Evolutionary conservation across 1,284 basidiomycete species (phyloP), one percentile per base, ranked within the genome.

Genomic region (Athelia psychrophila): DNA sequence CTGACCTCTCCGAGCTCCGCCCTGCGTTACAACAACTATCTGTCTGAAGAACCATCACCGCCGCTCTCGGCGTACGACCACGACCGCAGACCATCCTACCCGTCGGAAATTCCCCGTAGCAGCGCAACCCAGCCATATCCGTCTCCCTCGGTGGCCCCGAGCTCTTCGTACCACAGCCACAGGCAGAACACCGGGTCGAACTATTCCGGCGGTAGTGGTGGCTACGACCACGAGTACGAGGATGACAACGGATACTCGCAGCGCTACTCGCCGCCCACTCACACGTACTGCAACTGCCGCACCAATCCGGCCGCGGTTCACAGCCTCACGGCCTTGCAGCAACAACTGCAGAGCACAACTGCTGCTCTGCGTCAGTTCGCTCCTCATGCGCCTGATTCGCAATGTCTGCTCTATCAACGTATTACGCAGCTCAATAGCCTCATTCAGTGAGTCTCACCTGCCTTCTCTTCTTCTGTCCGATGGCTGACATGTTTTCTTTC

Each of bases 381-480:
- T 19, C 79, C 83, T 53, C 86, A 87, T 59, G 70, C 75, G 22
- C 68, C 75, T 25, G 77, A 78, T 49, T 70, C 80, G 3, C 66
- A 67, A 19, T 89, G 87, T 59, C 61, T 75, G 46, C 64, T 89
- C 20, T 81, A 78, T 59, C 74, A 80, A 50, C 79, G 80, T 48
- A 81, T 88, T 51, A 67, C 75, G 48, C 84, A 88, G 56, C 74
- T 90, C 18, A 76, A 78, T 61, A 78, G 76, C 60, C 64, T 86
- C 33, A 75, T 90, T 69, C 83, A 85, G 86, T 90, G 68, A 64
- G 87, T 78, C 54, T 55, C 55, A 58, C 54, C 60, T 58, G 54
- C 56, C 66, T 40, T 69, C 65, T 58, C 46, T 56, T 69, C 60
- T 68, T 58, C 69, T 66, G 58, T 67, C 63, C 52, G 58, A 24